These are phyloP conservation scores for Lachnellula hyalina DNA, from an alignment of 2,329 filamentous ascomycete genomes.

Conservation along the genomic window DNA sequence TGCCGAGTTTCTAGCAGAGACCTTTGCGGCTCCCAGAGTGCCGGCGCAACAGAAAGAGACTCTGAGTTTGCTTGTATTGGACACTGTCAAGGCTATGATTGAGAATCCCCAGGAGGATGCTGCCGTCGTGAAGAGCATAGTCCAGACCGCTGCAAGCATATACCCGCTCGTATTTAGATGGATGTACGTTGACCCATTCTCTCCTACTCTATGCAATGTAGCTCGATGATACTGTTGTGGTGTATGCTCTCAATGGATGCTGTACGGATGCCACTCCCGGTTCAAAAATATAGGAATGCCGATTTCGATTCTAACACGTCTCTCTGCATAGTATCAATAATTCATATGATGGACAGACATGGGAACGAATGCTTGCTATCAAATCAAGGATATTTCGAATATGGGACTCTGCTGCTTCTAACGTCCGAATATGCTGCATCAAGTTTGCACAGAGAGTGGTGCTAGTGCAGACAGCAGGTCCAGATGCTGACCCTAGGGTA, in stretches of 20 bases:
- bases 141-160: constrained; percentile 86
- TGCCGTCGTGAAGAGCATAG: constrained; percentile 75
- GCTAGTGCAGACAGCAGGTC: constrained; percentile 81
- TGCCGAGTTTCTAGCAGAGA: constrained; percentile 90
- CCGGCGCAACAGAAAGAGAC: constrained; percentile 73
- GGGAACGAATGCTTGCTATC: constrained; percentile 83
- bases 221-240: background rate
- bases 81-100: constrained; percentile 66
- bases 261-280: background rate
- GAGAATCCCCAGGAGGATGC: constrained; percentile 71
- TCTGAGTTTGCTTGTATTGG: constrained; percentile 70
- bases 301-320: constrained; percentile 24
- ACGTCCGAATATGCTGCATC: constrained; percentile 87
- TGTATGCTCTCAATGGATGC: background rate
- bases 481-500: constrained; percentile 78
- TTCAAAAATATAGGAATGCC: background rate
- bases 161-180: constrained; percentile 89
- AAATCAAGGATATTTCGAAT: constrained; percentile 83
- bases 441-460: constrained; percentile 96
- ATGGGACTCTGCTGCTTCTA: constrained; percentile 74
- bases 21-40: constrained; percentile 87
- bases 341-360: constrained; percentile 71
- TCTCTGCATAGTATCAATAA: constrained; percentile 67
- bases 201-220: constrained; percentile 10
- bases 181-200: constrained; percentile 64